Conservation (phyloP, 2,329 filamentous ascomycete genomes). For the Colletotrichum incanum region DNA sequence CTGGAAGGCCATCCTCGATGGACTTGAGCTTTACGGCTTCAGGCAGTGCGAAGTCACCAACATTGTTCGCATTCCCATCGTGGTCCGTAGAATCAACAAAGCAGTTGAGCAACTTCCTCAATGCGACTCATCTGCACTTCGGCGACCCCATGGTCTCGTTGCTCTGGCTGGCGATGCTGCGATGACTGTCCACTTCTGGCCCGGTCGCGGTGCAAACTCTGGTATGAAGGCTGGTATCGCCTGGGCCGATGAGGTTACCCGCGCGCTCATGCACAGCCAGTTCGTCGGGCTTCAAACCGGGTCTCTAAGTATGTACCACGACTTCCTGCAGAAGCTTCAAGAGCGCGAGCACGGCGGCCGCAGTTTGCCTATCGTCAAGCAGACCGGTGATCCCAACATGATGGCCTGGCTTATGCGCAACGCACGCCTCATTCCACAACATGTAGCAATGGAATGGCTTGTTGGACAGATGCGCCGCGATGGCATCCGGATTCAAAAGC, state of each 20-base stretch:
- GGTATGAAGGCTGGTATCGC: constrained; percentile 56
- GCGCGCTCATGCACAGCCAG: constrained; percentile 49
- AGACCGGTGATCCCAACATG: constrained; percentile 53
- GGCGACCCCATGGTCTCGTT: constrained; percentile 51
- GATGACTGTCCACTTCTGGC: constrained; percentile 57
- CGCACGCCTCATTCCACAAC: constrained; percentile 50
- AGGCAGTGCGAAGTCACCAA: constrained; percentile 54
- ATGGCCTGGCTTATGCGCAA: constrained; percentile 53
- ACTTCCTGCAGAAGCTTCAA: constrained; percentile 54
- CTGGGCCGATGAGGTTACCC: constrained; percentile 53
- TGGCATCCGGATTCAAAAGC: constrained; percentile 50
- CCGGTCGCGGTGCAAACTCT: constrained; percentile 54
- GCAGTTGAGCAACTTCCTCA: constrained; percentile 49
- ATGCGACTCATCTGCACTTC: constrained; percentile 47
- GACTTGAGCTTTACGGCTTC: constrained; percentile 55
- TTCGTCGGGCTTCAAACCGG: constrained; percentile 51
- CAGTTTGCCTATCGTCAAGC: constrained; percentile 54
- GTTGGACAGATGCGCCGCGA: constrained; percentile 53
- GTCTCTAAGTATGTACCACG: constrained; percentile 52
- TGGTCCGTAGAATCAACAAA: constrained; percentile 53
- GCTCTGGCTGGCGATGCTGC: constrained; percentile 54
- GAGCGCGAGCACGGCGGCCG: constrained; percentile 54
- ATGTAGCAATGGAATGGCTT: constrained; percentile 54
- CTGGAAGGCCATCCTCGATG: constrained; percentile 54
- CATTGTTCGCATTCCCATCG: constrained; percentile 54